Conservation (phyloP, 352 stramenopile species). For the Peronospora destructor region DNA sequence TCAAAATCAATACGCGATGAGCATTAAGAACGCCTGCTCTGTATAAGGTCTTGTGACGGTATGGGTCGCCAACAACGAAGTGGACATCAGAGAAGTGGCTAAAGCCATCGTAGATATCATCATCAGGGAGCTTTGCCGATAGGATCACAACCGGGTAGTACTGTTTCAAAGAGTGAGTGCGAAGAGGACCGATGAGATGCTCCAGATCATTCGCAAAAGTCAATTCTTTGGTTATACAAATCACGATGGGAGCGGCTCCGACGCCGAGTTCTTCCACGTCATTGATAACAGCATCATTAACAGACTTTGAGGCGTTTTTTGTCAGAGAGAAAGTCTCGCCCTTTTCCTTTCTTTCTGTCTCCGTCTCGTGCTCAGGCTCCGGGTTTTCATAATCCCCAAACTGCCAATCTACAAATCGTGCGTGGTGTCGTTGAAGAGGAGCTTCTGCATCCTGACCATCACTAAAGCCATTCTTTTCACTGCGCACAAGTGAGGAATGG, state of each 20-base stretch:
- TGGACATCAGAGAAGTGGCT: conserved; percentile 65
- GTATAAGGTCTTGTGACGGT: conserved; percentile 44
- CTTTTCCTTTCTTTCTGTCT: conserved; percentile 16
- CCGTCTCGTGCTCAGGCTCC: conserved; percentile 20
- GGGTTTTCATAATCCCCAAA: conserved; percentile 20
- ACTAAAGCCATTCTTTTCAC: conserved; percentile 20
- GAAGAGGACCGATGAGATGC: conserved; percentile 69
- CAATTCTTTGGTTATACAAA: conserved; percentile 53
- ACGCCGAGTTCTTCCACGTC: conserved; percentile 47
- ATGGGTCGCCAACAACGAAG: conserved; percentile 66
- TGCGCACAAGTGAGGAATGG: conserved; percentile 25
- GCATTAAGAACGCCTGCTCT: conserved; percentile 60
- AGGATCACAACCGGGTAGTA: conserved; percentile 73
- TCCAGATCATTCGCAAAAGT: conserved; percentile 69
- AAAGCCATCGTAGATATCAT: conserved; percentile 60
- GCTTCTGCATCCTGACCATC: conserved; percentile 8
- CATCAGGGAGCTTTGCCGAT: conserved; percentile 41
- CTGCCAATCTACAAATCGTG: conserved; percentile 27
- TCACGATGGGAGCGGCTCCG: conserved; percentile 52
- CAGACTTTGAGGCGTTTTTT: conserved; percentile 15
- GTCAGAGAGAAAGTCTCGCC: conserved; percentile 1
- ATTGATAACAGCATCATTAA: conserved; percentile 44
- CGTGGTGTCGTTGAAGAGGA: conserved; percentile 24
- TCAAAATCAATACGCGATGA: conserved; percentile 69
- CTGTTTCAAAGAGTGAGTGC: conserved; percentile 54